phyloP scores from a whole-genome alignment of 257 asterid genomes.

The Catharanthus roseus region DNA sequence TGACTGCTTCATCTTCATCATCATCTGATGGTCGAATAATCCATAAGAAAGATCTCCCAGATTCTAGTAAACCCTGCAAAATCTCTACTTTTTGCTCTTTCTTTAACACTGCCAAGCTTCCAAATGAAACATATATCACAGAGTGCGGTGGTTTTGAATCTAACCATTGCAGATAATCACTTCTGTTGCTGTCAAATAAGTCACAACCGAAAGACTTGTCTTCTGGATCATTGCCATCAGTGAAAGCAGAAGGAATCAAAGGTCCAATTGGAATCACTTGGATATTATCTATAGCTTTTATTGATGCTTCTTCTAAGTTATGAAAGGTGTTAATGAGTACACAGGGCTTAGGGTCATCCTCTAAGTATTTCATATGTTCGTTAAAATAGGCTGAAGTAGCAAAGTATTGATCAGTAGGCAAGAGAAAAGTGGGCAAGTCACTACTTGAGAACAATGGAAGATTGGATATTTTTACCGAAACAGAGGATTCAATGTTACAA shows the following conservation, averaged over 20 bases:
- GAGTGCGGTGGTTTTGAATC: conserved; percentile 31
- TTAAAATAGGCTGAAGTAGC: conserved; percentile 18
- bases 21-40: conserved; percentile 30
- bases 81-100: conserved; percentile 45
- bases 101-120: conserved; percentile 35
- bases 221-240: conserved; percentile 24
- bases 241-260: conserved; percentile 39
- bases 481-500: neutral
- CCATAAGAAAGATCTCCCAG: conserved; percentile 41
- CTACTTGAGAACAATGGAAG: conserved; percentile 33
- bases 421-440: conserved; percentile 41
- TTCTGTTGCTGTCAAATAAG: conserved; percentile 20
- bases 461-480: conserved; percentile 22
- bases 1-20: conserved; percentile 27
- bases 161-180: conserved; percentile 41
- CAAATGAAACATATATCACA: conserved; percentile 55
- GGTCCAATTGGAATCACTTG: conserved; percentile 47
- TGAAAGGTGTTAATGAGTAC: conserved; percentile 45
- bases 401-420: conserved; percentile 18
- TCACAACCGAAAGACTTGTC: conserved; percentile 49
- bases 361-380: conserved; percentile 41
- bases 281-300: conserved; percentile 23
- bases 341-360: conserved; percentile 25
- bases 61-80: conserved; percentile 27
- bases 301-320: conserved; percentile 39